Evolutionary conservation across 75 land plant genomes (phyloP), one percentile per base, ranked within the genome.

Genomic region (Cryptomeria japonica): DNA sequence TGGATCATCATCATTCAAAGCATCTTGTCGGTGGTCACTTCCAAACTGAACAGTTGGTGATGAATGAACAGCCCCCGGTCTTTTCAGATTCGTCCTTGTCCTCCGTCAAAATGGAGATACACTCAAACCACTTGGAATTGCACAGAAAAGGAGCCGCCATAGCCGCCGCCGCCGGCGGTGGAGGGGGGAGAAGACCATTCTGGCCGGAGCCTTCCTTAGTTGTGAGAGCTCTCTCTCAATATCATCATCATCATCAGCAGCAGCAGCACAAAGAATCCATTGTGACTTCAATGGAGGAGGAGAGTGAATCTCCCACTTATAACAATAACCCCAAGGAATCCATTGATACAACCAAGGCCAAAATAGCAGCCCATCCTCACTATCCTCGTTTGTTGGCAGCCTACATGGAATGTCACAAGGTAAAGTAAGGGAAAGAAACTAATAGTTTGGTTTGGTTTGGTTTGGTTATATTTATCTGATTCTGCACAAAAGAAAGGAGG

Each of bases 371-470:
- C 76, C 98, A 96, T 90, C 96, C 96, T 89, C 91, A 87, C 84
- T 96, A 95, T 88, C 96, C 91, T 18, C 95, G 93, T 32, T 93
- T 96, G 88, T 84, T 96, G 86, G 89, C 94, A 38, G 93, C 98
- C 44, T 95, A 96, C 85, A 80, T 93, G 86, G 95, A 89, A 32
- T 93, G 96, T 86, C 93, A 93, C 72, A 96, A 96, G 94, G 98
- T 95, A 84, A 61, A 51, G 42, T 70, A 25, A 10, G 19, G 41
- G 25, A 11, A 41, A 42, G 10, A 10, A 80, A 28, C 32, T 34
- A 8, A 31, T 31, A 72, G 76, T 25, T n/a, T n/a, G n/a, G n/a
- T n/a, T n/a, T n/a, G n/a, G n/a, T n/a, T n/a, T 10, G 28, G 2
- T 41, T 13, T 12, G 49, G 44, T 80, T 41, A 38, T 42, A 13